Conservation (phyloP, 2,329 filamentous ascomycete species). For the Fusarium staphyleae region DNA sequence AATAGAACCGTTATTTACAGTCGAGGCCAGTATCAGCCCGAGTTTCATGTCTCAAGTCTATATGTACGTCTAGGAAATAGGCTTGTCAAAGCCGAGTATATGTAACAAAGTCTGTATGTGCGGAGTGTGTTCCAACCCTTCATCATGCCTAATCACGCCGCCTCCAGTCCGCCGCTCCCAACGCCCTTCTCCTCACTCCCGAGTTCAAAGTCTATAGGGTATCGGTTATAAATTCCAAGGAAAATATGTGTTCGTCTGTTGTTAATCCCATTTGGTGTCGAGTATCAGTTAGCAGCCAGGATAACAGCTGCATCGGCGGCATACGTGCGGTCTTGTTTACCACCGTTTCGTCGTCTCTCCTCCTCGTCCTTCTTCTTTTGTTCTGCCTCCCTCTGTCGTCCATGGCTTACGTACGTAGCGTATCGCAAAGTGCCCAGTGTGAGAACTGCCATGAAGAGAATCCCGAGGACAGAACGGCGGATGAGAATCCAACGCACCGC, state of each 20-base stretch:
- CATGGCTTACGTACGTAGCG: constrained; percentile 61
- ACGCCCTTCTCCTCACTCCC: constrained; percentile 15
- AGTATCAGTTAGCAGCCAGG: constrained; percentile 59
- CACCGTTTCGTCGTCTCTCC: constrained; percentile 52
- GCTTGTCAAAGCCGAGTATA: constrained; percentile 20
- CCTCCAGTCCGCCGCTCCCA: constrained; percentile 3
- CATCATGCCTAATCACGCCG: constrained; percentile 16
- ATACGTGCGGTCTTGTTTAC: constrained; percentile 54
- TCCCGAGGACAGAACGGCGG: constrained; percentile 67
- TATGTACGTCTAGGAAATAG: constrained; percentile 30
- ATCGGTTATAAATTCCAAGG: constrained; percentile 35
- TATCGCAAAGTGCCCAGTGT: constrained; percentile 67
- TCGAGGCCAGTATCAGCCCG: neutral
- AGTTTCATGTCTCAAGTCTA: neutral
- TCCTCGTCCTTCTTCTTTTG: constrained; percentile 54
- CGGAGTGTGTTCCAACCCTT: constrained; percentile 7
- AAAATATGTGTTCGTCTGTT: constrained; percentile 23
- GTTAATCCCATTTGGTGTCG: neutral
- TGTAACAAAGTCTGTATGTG: constrained; percentile 16
- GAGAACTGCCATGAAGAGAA: constrained; percentile 69
- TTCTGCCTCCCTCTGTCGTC: constrained; percentile 57
- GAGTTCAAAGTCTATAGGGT: constrained; percentile 40
- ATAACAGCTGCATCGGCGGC: constrained; percentile 64
- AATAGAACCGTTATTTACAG: neutral
- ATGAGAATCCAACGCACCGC: constrained; percentile 86